phyloP scores from a whole-genome alignment of 345 rosid genomes.

The Eucalyptus regnans region DNA sequence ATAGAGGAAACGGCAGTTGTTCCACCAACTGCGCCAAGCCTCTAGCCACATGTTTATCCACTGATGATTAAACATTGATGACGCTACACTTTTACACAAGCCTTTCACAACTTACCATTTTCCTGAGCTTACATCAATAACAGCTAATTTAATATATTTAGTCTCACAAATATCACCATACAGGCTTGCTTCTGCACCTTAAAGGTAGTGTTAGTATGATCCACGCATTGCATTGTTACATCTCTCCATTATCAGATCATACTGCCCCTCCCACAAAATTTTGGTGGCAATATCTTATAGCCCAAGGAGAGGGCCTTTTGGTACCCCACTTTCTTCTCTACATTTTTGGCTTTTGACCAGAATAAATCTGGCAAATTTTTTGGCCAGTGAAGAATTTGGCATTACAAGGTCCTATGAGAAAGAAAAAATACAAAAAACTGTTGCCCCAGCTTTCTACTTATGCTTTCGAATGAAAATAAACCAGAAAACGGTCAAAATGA shows the following conservation, averaged over 20 bases:
- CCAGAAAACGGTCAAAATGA: neutral
- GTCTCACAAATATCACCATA: neutral
- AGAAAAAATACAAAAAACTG: neutral
- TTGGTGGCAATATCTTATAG: neutral
- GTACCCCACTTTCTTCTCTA: neutral
- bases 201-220: neutral
- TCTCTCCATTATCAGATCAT: neutral
- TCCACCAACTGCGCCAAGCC: neutral
- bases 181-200: neutral
- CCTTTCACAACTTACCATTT: neutral
- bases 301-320: neutral
- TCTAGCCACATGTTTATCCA: neutral
- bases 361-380: neutral
- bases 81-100: neutral
- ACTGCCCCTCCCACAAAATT: neutral
- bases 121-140: neutral
- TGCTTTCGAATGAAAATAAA: neutral
- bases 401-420: neutral
- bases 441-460: neutral
- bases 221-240: neutral
- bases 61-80: neutral
- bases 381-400: neutral
- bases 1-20: neutral
- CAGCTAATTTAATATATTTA: neutral
- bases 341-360: neutral